phyloP scores from a whole-genome alignment of 179 eudicot genomes.

The Vitellaria paradoxa region DNA sequence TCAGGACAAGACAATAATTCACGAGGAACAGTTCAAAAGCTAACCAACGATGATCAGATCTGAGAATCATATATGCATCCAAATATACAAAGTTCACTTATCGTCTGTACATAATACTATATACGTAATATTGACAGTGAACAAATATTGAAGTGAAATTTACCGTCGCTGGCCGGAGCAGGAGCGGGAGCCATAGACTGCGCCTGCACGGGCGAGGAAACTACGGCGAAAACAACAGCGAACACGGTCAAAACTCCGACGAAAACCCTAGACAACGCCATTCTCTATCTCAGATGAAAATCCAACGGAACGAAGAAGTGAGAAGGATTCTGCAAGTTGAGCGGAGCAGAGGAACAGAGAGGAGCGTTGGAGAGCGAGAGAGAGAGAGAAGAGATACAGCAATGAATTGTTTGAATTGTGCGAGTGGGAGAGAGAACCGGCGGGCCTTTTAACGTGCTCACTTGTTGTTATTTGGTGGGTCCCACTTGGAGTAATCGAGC shows the following conservation, averaged over 20 bases:
- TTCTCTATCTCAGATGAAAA: neutral
- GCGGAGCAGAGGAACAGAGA: neutral
- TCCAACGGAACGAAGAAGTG: neutral
- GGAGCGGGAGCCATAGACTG: conserved; percentile 40
- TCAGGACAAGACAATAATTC: too few relatives aligned
- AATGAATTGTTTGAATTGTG: neutral
- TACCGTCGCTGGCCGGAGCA: conserved; percentile 37
- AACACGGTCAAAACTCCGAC: conserved; percentile 16
- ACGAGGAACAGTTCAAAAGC: too few relatives aligned
- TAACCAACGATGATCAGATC: neutral
- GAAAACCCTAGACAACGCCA: conserved; percentile 22
- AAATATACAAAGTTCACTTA: neutral
- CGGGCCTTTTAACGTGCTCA: neutral
- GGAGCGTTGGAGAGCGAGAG: neutral
- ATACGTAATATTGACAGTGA: neutral
- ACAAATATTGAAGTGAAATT: neutral
- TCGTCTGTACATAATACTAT: neutral
- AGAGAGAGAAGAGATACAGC: neutral
- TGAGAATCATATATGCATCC: neutral
- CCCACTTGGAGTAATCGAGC: neutral
- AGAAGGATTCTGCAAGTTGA: neutral
- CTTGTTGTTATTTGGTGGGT: neutral
- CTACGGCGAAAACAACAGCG: conserved; percentile 19
- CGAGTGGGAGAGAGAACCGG: conserved; percentile 4
- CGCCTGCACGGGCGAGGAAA: conserved; percentile 25